Conservation (phyloP, 805 yeast species). For the Isabelozyma gotoi region DNA sequence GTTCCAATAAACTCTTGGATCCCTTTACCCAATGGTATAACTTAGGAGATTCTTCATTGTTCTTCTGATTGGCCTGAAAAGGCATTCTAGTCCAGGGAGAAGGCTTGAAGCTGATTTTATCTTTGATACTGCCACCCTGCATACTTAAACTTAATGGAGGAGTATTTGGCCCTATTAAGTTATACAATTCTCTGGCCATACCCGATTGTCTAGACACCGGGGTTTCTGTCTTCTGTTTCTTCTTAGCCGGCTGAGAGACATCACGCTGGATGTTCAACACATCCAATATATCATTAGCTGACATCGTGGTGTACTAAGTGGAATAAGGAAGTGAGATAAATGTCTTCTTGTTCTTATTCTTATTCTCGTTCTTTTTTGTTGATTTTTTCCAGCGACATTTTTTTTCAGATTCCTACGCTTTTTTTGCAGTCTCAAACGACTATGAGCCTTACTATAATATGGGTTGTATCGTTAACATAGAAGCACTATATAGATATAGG, state of each 20-base stretch:
- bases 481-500: too few relatives aligned
- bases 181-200: constrained; percentile 86
- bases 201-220: constrained; percentile 47
- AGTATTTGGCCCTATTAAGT: constrained; percentile 85
- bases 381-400: too few relatives aligned
- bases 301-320: too few relatives aligned
- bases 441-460: too few relatives aligned
- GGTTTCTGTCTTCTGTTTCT: constrained; percentile 30
- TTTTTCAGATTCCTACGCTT: too few relatives aligned
- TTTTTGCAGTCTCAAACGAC: too few relatives aligned
- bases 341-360: too few relatives aligned
- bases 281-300: constrained; percentile 64
- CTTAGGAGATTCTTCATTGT: constrained; percentile 45
- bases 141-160: constrained; percentile 63
- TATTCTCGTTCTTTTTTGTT: too few relatives aligned
- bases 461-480: too few relatives aligned
- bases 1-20: constrained; percentile 44
- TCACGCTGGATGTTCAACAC: constrained; percentile 67
- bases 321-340: too few relatives aligned
- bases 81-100: constrained; percentile 78
- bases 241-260: constrained; percentile 38
- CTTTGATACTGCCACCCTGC: constrained; percentile 56
- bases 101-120: constrained; percentile 62
- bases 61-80: constrained; percentile 55
- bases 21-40: constrained; percentile 90